Evolutionary conservation across 2,329 filamentous ascomycete species (phyloP), one percentile per base, ranked within the genome.

Genomic region (Pyricularia pennisetigena): DNA sequence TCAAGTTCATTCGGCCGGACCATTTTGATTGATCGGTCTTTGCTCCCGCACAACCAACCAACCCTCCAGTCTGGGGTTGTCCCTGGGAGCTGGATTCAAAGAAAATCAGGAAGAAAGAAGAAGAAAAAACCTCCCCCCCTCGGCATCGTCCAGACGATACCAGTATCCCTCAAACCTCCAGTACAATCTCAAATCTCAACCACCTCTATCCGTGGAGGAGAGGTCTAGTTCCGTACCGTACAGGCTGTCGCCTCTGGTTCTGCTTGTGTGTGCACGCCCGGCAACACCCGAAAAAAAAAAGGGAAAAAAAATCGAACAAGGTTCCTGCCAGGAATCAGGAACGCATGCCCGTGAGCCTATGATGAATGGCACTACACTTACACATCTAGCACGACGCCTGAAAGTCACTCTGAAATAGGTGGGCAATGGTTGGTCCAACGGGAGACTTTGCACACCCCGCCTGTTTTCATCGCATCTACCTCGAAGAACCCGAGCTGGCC

Each of bases 391-490:
- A 35, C 32, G 3, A 35, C 32, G 32, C 32, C 4, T 35, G 1
- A 12, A 35, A 35, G 64, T 41, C n/a, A 26, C 64, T 26, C 24
- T 41, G 64, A 29, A 29, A 3, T 26, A 54, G 30, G 32, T 54
- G 64, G 64, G 64, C 32, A 66, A 66, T 66, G 64, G 30, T 66
- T 73, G 70, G 72, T 70, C 71, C 74, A 76, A 75, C 76, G 76
- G 78, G 79, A 79, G 79, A 82, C 78, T 79, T 78, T 76, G 76
- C 78, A 75, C 75, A 75, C 78, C 79, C 79, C 78, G 77, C 78
- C 77, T 75, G 70, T 74, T 74, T 77, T 76, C 72, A 72, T 75
- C 74, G 73, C 30, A 23, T 26, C n/a, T 54, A 26, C n/a, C 74
- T 76, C 74, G 29, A 64, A 29, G 29, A 64, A 29, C 62, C 29